phyloP scores from a whole-genome alignment of 352 stramenopile genomes.

The Phytophthora multivora region DNA sequence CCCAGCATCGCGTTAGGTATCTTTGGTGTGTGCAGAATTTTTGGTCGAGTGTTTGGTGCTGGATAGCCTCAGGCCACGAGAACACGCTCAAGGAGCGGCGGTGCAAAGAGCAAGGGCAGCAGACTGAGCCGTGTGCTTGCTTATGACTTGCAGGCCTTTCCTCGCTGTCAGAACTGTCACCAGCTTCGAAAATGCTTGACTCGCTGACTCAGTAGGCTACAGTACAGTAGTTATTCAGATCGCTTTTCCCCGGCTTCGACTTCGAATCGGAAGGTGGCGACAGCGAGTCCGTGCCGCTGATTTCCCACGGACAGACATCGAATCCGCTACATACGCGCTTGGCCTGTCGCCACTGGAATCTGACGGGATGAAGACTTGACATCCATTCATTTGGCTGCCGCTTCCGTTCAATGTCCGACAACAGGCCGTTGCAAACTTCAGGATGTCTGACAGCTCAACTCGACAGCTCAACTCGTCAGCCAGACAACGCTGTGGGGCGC shows the following conservation, averaged over 20 bases:
- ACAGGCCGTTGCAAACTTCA: constrained; percentile 17
- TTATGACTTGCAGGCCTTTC: constrained; percentile 7
- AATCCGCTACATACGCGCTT: constrained; percentile 8
- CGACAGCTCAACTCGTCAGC: constrained; percentile 4
- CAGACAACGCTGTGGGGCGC: neutral
- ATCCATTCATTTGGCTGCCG: constrained; percentile 6
- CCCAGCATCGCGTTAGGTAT: neutral
- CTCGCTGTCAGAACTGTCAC: neutral
- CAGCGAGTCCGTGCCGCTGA: too few species aligned
- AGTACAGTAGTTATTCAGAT: neutral
- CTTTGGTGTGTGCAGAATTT: neutral
- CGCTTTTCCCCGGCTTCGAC: neutral
- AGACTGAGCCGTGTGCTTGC: neutral
- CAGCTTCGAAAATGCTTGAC: neutral
- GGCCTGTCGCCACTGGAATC: neutral
- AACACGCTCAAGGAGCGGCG: constrained; percentile 5
- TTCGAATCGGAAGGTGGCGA: neutral
- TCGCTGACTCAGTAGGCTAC: neutral
- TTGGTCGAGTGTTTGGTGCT: neutral
- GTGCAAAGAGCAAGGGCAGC: constrained; percentile 10
- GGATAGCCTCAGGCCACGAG: constrained; percentile 4
- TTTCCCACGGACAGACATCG: neutral
- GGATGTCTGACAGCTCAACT: constrained; percentile 24
- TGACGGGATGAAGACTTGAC: neutral
- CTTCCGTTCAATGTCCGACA: constrained; percentile 10